Conservation (phyloP, 257 asterid species). For the Solanum virginianum region DNA sequence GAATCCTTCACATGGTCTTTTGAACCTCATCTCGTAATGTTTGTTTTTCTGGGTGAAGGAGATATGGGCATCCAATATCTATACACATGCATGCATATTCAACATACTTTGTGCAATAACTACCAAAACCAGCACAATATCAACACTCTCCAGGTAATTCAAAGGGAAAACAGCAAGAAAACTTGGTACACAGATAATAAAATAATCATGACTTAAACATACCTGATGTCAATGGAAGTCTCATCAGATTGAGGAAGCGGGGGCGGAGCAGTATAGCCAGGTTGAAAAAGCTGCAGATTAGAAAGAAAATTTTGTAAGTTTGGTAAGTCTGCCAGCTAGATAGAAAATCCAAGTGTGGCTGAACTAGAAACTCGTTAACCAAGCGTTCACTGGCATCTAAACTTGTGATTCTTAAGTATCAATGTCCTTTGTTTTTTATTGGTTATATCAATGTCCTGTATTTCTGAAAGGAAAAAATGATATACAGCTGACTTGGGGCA, state of each 20-base stretch:
- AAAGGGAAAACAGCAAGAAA: not conserved
- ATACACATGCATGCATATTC: too few species aligned
- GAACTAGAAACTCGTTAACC: not conserved
- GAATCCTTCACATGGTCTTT: not conserved
- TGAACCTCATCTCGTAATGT: not conserved
- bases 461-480: not conserved
- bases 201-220: not conserved
- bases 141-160: not conserved
- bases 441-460: not conserved
- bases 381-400: not conserved
- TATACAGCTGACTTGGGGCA: not conserved
- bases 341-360: not conserved
- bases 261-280: constrained; percentile 43
- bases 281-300: constrained; percentile 28
- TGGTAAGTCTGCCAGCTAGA: not conserved
- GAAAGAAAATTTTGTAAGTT: not conserved
- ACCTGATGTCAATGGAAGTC: constrained; percentile 25
- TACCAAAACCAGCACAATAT: not conserved
- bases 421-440: not conserved
- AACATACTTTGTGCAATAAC: not conserved
- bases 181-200: not conserved
- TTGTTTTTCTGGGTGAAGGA: not conserved
- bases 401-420: not conserved
- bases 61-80: not conserved
- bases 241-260: constrained; percentile 19